A percentile compares a stretch with the other conserved stretches of the same genome.
Evolutionary conservation across 106 monocot genomes (phyloP).

Genomic region (Hemerocallis citrina): DNA sequence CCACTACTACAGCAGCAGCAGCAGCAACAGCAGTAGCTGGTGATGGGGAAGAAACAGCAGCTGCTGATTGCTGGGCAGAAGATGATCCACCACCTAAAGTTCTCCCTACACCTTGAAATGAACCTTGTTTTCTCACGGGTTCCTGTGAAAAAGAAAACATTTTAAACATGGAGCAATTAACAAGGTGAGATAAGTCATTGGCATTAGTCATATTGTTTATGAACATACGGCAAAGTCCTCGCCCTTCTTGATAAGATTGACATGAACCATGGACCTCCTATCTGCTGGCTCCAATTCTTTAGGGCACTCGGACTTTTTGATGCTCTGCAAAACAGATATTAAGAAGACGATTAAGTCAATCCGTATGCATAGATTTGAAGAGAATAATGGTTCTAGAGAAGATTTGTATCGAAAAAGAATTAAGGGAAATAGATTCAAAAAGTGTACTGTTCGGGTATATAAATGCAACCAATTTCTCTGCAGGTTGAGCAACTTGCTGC

Average conservation of each 20-base stretch:
- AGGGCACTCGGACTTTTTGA: constrained; percentile 59
- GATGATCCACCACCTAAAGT: constrained; percentile 14
- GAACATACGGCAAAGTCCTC: constrained; percentile 37
- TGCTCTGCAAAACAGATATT: constrained; percentile 29
- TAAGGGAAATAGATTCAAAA: too few species aligned
- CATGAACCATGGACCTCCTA: constrained; percentile 36
- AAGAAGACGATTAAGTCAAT: background rate
- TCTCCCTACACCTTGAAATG: constrained; percentile 11
- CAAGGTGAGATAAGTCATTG: background rate
- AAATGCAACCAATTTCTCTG: too few species aligned
- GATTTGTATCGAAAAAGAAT: too few species aligned
- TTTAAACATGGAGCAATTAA: background rate
- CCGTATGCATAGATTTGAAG: too few species aligned
- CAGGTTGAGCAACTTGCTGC: too few species aligned
- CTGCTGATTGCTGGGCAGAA: background rate
- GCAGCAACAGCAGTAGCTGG: background rate
- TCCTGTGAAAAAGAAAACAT: constrained; percentile 25
- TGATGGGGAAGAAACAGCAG: constrained; percentile 6
- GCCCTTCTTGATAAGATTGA: constrained; percentile 43
- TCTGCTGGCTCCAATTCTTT: constrained; percentile 58
- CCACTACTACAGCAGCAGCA: constrained; percentile 36
- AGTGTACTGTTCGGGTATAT: too few species aligned
- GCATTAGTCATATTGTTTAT: background rate
- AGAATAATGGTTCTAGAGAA: too few species aligned
- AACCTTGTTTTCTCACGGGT: constrained; percentile 24